Evolutionary conservation across 495 filamentous ascomycete genomes (phyloP).

Genomic region (Penicillium maclennaniae): DNA sequence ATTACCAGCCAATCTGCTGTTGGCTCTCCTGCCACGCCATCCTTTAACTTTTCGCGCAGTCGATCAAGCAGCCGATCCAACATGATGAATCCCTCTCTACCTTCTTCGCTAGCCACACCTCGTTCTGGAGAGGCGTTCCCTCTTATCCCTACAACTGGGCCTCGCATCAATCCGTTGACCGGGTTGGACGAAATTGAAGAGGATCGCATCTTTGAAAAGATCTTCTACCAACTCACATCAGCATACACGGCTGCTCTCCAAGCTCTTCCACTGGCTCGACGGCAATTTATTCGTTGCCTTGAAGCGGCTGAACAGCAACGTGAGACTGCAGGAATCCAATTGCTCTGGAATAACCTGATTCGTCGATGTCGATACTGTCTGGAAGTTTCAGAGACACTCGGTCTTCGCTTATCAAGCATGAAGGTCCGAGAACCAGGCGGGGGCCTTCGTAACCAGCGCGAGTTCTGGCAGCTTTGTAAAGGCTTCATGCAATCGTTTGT

Average conservation of each 20-base stretch:
- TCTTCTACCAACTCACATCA: constrained; percentile 66
- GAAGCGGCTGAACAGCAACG: constrained; percentile 44
- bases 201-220: constrained; percentile 73
- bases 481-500: constrained; percentile 73
- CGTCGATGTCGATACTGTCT: constrained; percentile 61
- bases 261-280: constrained; percentile 60
- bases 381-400: constrained; percentile 64
- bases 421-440: constrained; percentile 75
- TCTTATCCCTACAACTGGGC: constrained; percentile 43
- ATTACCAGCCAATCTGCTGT: constrained; percentile 26
- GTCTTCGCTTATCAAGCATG: constrained; percentile 66
- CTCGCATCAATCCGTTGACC: constrained; percentile 50
- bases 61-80: constrained; percentile 51
- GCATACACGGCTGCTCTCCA: constrained; percentile 64
- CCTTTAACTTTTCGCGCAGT: constrained; percentile 40
- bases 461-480: constrained; percentile 81
- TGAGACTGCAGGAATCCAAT: constrained; percentile 49
- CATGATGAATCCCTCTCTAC: constrained; percentile 44
- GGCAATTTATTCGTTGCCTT: constrained; percentile 53
- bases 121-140: constrained; percentile 77
- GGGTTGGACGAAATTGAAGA: constrained; percentile 64
- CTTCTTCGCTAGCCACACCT: constrained; percentile 57
- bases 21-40: constrained; percentile 35
- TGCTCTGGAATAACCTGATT: constrained; percentile 66
- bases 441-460: constrained; percentile 63